Base-by-base conservation (phyloP, 139 green algal species). In the Chlorella ohadii region DNA sequence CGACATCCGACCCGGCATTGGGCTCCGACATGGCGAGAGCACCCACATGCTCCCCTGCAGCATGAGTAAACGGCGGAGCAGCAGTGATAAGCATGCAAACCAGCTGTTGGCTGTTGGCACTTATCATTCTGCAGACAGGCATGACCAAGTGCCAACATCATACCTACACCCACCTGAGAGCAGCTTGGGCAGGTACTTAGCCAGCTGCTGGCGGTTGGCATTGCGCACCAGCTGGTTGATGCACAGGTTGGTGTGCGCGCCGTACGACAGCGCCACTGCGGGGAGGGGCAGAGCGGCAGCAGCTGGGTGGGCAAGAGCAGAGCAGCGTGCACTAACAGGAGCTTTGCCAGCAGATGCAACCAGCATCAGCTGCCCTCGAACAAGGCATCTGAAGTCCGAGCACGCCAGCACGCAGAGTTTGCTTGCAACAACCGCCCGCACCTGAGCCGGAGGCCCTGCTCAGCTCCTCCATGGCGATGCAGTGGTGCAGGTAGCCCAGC, bases 211-310 rank as follows among this genome's bases (percentile, higher is more conserved):
- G 27, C 86, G 27, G 47, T 17, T 95, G 55, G 72, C 96, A 71
- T 98, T 93, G 17, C 96, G 86, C 81, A 96, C 93, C 2, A 99
- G 81, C 88, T 99, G 96, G 86, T 96, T 97, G 68, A 99, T 92
- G 88, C 96, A 99, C 59, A 99, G 90, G 84, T 99, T 99, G 90
- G 87, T 94, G 88, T 99, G 96, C 1, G 96, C 96, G 31, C 94
- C 96, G 84, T 99, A 99, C 34, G 79, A 83, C 5, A 98, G 91
- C 15, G 86, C 96, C 15, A 98, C 93, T 73, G 76, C 56, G 27
- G 44, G 51, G 33, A 7, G 15, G 34, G 44, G 44, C n/a, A n/a
- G n/a, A n/a, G n/a, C n/a, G n/a, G n/a, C n/a, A n/a, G n/a, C n/a
- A n/a, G n/a, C n/a, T n/a, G n/a, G n/a, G n/a, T n/a, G n/a, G n/a